Conservation (phyloP, 176 grass and related monocot species). For the Musa troglodytarum region DNA sequence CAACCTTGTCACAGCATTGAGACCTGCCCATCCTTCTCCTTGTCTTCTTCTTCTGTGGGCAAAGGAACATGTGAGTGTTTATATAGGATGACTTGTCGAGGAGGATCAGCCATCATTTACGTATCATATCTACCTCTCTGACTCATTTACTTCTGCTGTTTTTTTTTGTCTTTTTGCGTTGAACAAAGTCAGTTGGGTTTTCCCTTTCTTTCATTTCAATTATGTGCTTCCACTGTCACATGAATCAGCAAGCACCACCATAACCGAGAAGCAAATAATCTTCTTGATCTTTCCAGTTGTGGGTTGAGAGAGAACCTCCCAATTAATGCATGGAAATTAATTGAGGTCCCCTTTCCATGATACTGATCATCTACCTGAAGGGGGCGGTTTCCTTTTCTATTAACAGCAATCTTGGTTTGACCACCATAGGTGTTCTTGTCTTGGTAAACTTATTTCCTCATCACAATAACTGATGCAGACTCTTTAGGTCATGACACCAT, state of each 20-base stretch:
- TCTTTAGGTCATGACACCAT: too few relatives aligned
- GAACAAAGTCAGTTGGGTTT: not conserved
- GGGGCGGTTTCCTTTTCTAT: not conserved
- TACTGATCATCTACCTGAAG: not conserved
- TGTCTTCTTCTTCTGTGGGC: not conserved
- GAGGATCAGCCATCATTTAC: not conserved
- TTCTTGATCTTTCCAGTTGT: not conserved
- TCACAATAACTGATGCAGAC: too few relatives aligned
- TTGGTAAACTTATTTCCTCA: too few relatives aligned
- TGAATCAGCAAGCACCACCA: not conserved
- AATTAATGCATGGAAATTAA: constrained; percentile 3
- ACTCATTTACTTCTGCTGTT: not conserved
- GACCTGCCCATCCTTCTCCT: not conserved
- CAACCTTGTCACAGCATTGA: constrained; percentile 6
- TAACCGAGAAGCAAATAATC: not conserved
- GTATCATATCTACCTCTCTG: not conserved
- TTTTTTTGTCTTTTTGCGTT: not conserved
- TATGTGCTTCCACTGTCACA: not conserved
- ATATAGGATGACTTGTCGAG: not conserved
- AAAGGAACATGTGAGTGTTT: not conserved
- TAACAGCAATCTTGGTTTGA: not conserved
- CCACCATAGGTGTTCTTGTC: not conserved
- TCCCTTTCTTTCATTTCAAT: not conserved
- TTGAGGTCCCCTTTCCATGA: not conserved
- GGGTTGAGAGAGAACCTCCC: constrained; percentile 1